Conservation (phyloP, 2,329 filamentous ascomycete genomes). For the Aspergillus neoniger region DNA sequence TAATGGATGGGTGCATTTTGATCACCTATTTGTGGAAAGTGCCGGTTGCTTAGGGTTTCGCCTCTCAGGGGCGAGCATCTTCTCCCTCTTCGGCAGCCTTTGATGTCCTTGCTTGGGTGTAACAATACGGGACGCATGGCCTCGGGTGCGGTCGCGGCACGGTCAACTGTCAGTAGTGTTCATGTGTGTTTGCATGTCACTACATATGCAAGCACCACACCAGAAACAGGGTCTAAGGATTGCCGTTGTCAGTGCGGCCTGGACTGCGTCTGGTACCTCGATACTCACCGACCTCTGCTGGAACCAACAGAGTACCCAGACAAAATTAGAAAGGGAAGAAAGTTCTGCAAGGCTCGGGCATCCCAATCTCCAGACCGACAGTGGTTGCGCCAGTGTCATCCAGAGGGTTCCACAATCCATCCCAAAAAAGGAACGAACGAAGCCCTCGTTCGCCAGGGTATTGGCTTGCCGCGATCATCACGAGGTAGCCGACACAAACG, state of each 20-base stretch:
- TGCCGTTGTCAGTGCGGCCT: slow-evolving; percentile 4
- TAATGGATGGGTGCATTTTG: background rate
- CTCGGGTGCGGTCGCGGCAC: slow-evolving; percentile 2
- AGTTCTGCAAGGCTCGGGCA: slow-evolving; percentile 1
- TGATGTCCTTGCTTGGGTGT: slow-evolving; percentile 2
- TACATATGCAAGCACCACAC: slow-evolving; percentile 14
- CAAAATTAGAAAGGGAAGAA: background rate
- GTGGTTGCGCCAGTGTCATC: slow-evolving; percentile 22
- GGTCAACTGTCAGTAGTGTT: slow-evolving; percentile 1
- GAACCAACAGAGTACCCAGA: slow-evolving; percentile 10
- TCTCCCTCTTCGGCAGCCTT: background rate
- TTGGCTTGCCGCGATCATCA: slow-evolving; percentile 21
- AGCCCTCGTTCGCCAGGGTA: slow-evolving; percentile 14
- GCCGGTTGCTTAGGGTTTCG: background rate
- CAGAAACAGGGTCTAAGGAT: slow-evolving; percentile 6
- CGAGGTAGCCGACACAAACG: slow-evolving; percentile 27
- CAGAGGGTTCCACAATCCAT: slow-evolving; percentile 26
- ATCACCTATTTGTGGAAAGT: background rate
- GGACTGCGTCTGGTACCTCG: slow-evolving; percentile 8
- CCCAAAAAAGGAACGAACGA: slow-evolving; percentile 20
- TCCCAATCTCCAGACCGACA: slow-evolving; percentile 19
- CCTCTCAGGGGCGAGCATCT: slow-evolving; percentile 5
- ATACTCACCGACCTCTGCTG: slow-evolving; percentile 23
- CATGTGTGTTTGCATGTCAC: slow-evolving; percentile 1
- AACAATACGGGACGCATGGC: slow-evolving; percentile 11